Evolutionary conservation across 306 rosid genomes (phyloP).

Genomic region (Astragalus glycyphyllos): DNA sequence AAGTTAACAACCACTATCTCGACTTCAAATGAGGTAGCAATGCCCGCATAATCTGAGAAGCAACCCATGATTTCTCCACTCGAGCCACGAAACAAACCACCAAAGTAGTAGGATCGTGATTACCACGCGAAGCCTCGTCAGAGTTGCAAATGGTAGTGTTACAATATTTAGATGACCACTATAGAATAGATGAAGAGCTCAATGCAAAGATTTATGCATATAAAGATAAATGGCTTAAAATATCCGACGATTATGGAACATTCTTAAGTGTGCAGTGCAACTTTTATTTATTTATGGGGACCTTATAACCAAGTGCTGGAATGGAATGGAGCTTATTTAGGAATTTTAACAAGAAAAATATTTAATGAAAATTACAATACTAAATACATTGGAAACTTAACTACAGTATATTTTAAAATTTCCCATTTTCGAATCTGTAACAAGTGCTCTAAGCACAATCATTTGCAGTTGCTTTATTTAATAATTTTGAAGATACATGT

Average conservation of each 20-base stretch:
- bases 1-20: no score
- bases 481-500: slow-evolving; percentile 4
- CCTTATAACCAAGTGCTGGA: not conserved
- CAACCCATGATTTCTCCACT: no score
- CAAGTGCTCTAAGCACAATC: not conserved
- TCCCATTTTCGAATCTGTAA: not conserved
- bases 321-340: no score
- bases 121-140: not conserved
- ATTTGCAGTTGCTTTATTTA: not conserved
- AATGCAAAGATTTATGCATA: not conserved
- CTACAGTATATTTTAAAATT: not conserved
- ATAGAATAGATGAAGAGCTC: slow-evolving; percentile 1
- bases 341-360: not conserved
- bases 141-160: no score
- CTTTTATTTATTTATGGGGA: not conserved
- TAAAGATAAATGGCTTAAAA: not conserved
- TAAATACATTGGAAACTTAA: not conserved
- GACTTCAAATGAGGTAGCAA: no score
- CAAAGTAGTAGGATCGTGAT: no score
- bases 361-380: not conserved
- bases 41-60: no score
- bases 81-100: no score
- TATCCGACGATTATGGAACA: not conserved
- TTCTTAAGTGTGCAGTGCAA: not conserved
- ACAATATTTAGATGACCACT: slow-evolving; percentile 4